These are phyloP conservation scores for Boletus putidus DNA, from an alignment of 1,284 basidiomycete genomes.

Conservation along the genomic window DNA sequence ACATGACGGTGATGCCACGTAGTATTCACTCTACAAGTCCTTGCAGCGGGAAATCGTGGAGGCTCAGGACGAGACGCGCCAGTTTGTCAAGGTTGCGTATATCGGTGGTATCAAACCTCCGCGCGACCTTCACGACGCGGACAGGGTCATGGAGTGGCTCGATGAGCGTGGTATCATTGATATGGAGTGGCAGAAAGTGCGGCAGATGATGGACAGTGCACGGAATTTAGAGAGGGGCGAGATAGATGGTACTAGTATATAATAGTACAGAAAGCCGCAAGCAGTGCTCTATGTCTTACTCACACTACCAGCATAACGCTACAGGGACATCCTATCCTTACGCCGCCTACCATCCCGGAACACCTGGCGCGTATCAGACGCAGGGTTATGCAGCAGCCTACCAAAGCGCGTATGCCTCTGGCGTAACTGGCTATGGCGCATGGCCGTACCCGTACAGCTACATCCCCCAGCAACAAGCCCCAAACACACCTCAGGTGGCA, in stretches of 20 bases:
- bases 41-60: slow-evolving; percentile 58
- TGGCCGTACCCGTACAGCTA: slow-evolving; percentile 63
- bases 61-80: slow-evolving; percentile 37
- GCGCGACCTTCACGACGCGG: slow-evolving; percentile 64
- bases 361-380: slow-evolving; percentile 39
- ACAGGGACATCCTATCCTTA: slow-evolving; percentile 55
- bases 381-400: slow-evolving; percentile 49
- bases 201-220: slow-evolving; percentile 71
- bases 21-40: slow-evolving; percentile 60
- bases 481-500: slow-evolving; percentile 35
- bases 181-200: slow-evolving; percentile 64
- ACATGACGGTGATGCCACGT: slow-evolving; percentile 6
- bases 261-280: not conserved
- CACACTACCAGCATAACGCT: slow-evolving; percentile 41
- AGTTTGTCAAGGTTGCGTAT: slow-evolving; percentile 59
- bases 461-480: slow-evolving; percentile 46
- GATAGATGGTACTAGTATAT: not conserved
- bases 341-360: slow-evolving; percentile 48
- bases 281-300: slow-evolving; percentile 34
- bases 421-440: slow-evolving; percentile 52
- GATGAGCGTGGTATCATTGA: slow-evolving; percentile 69
- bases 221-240: slow-evolving; percentile 60
- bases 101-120: slow-evolving; percentile 56
- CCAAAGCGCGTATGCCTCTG: slow-evolving; percentile 44
- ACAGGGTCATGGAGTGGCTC: slow-evolving; percentile 79